Evolutionary conservation across 306 rosid species (phyloP).

Genomic region (Parietaria judaica): DNA sequence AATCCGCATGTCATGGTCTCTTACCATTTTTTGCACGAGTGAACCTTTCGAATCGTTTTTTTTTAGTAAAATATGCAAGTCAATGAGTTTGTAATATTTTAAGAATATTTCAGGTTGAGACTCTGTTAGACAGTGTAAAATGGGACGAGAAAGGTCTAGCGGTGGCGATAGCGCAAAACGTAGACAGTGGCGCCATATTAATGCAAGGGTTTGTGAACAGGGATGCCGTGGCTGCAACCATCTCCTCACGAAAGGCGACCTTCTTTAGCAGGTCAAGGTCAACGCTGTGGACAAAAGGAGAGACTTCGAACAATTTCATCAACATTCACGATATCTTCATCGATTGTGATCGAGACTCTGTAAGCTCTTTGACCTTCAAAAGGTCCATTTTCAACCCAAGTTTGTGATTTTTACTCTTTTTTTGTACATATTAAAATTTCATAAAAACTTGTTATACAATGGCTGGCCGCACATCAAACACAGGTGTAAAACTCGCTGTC

Average conservation of each 20-base stretch:
- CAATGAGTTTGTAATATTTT: constrained; percentile 22
- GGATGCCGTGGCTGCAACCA: constrained; percentile 54
- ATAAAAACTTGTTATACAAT: no score
- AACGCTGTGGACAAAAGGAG: constrained; percentile 83
- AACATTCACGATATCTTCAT: constrained; percentile 65
- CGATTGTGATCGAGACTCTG: constrained; percentile 88
- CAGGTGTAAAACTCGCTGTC: no score
- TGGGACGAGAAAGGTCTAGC: no score
- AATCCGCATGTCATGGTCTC: no score
- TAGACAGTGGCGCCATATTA: constrained; percentile 83
- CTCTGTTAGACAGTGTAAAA: no score
- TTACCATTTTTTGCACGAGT: no score
- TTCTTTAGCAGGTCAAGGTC: constrained; percentile 86
- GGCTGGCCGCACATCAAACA: no score
- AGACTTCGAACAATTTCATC: constrained; percentile 87
- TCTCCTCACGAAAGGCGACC: constrained; percentile 65
- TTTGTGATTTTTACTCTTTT: no score
- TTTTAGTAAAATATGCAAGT: constrained; percentile 1
- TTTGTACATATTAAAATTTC: no score
- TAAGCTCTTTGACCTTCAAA: constrained; percentile 33
- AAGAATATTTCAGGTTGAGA: no score
- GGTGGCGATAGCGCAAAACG: no score
- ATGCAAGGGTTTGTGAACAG: constrained; percentile 83
- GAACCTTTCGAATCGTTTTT: neutral
- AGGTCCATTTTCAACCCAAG: no score